Evolutionary conservation across 2,329 filamentous ascomycete genomes (phyloP), one percentile per base, ranked within the genome.

Genomic region (Aspergillus viridinutans): DNA sequence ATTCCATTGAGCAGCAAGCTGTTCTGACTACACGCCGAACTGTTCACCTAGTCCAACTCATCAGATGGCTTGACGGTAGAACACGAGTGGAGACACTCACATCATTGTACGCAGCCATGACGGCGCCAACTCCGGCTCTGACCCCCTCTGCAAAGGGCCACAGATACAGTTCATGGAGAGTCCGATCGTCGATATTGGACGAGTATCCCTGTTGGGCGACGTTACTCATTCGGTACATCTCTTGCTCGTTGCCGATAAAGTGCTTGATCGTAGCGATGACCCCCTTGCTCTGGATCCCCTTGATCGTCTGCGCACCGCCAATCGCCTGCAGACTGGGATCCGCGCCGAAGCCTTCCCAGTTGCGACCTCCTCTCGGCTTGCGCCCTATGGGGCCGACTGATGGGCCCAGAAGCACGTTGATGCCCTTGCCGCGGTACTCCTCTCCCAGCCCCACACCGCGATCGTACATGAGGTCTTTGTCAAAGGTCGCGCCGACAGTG

Each of bases 291-390:
- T 86, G 83, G 58, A 85, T 80, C 1, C 83, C 83, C 64, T 76
- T 76, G 57, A 85, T 80, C 1, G 81, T 84, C 58, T 80, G 67
- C 2, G 78, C 76, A 20, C 74, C 82, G 3, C 78, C 77, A 54
- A 80, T 71, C 0, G 76, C 83, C 64, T 85, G 83, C 28, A 92
- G 78, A 2, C 84, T 83, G 0, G 89, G 87, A 67, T 92, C 89
- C 1, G 82, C 75, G 1, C 87, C 88, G 64, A 91, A 91, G 0
- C 84, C 84, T 69, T 92, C 89, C 89, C 88, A 92, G 64, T 85
- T 89, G 42, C 89, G 83, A 17, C 89, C 89, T 14, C 87, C 89
- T 50, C 84, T 81, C 0, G 88, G 88, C 64, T 90, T 89, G 9
- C 88, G 81, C 2, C 89, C 89, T 1, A 92, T 69, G 1, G 90